Evolutionary conservation across 208 protist genomes (phyloP).

Genomic region (Crithidia brevicula): DNA sequence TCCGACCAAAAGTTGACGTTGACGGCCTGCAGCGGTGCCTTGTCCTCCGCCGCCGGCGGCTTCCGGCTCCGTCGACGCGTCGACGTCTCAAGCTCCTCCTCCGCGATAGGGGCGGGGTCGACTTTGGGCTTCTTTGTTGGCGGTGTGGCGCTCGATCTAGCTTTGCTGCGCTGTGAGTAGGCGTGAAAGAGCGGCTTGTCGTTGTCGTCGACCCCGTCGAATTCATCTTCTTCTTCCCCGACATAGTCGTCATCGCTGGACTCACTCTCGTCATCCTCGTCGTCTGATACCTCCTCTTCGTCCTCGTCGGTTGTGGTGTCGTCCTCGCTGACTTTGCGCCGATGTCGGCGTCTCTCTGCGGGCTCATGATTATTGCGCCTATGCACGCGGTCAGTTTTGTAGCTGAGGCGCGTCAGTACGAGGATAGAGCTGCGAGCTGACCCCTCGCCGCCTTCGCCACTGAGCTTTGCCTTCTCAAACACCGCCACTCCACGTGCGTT

Average conservation of each 20-base stretch:
- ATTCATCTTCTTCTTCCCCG: background rate
- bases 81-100: background rate
- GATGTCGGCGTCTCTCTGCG: background rate
- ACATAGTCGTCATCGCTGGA: conserved; percentile 15
- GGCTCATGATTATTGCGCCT: too few relatives aligned
- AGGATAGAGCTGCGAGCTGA: conserved; percentile 30
- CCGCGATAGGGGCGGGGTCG: background rate
- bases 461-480: conserved; percentile 52
- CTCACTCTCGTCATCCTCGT: conserved; percentile 16
- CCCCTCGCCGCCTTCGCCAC: conserved; percentile 39
- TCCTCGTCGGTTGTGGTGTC: conserved; percentile 22
- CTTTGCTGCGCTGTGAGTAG: background rate
- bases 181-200: conserved; percentile 6
- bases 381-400: conserved; percentile 3
- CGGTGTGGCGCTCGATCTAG: background rate
- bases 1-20: conserved; percentile 83
- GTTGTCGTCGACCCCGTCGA: conserved; percentile 17
- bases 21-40: conserved; percentile 41
- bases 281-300: conserved; percentile 17
- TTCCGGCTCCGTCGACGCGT: background rate
- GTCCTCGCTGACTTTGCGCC: conserved; percentile 4
- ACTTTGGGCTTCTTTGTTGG: conserved; percentile 11
- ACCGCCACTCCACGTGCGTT: conserved; percentile 45
- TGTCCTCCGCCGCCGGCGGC: conserved; percentile 3
- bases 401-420: conserved; percentile 45